Conservation (phyloP, 108 stramenopile genomes). For the Pinguiococcus pyrenoidosus region DNA sequence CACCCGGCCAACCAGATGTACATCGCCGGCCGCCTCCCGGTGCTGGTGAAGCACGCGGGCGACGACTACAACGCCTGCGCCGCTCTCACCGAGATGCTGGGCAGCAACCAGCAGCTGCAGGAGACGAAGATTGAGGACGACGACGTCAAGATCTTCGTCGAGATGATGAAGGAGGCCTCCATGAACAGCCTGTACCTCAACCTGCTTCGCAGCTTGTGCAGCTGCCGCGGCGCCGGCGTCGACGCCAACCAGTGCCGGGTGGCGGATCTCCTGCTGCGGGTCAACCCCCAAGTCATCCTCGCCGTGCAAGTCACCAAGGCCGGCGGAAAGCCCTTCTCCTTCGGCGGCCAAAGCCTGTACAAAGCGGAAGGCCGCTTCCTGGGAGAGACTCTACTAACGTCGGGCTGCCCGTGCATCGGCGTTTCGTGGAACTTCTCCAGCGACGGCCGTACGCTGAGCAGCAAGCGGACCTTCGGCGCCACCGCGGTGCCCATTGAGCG, state of each 20-base stretch:
- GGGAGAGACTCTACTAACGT: too few species aligned
- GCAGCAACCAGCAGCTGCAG: conserved; percentile 13
- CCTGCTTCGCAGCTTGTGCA: conserved; percentile 12
- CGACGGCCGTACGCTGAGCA: too few species aligned
- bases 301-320: too few species aligned
- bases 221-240: conserved; percentile 11
- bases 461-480: too few species aligned
- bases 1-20: conserved; percentile 18
- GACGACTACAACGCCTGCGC: conserved; percentile 4
- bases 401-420: too few species aligned
- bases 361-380: too few species aligned
- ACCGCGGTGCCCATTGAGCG: too few species aligned
- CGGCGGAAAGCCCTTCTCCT: too few species aligned
- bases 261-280: conserved; percentile 4
- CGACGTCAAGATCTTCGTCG: conserved; percentile 10
- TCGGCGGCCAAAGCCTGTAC: too few species aligned
- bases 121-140: conserved; percentile 12
- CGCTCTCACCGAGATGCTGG: conserved; percentile 12
- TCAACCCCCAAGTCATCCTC: conserved; percentile 5
- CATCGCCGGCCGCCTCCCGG: conserved; percentile 13
- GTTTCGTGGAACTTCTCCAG: too few species aligned
- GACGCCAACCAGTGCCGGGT: conserved; percentile 17
- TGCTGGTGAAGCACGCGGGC: conserved; percentile 12
- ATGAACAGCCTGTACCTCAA: conserved; percentile 21
- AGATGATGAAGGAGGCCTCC: conserved; percentile 2